Evolutionary conservation across 768 basidiomycete genomes (phyloP).

Genomic region (Leccinum variicolor): DNA sequence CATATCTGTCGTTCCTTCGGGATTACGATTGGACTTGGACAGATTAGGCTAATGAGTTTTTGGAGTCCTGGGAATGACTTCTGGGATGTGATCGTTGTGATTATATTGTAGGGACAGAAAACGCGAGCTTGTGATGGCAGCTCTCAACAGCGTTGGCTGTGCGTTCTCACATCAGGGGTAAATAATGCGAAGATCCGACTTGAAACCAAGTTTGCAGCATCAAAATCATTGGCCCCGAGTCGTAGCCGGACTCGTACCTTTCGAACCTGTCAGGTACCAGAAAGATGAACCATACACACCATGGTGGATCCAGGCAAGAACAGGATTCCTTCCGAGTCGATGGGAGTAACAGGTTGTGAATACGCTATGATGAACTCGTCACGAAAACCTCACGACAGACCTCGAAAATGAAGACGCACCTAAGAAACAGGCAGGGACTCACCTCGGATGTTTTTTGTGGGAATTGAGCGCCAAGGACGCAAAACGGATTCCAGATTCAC

Average conservation of each 20-base stretch:
- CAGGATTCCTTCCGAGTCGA: slow-evolving; percentile 1
- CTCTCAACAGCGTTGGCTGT: slow-evolving; percentile 3
- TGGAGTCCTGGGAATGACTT: not conserved
- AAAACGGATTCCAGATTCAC: too few species aligned
- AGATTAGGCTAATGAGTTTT: not conserved
- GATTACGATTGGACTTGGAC: not conserved
- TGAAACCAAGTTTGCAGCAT: slow-evolving; percentile 5
- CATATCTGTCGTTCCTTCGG: not conserved
- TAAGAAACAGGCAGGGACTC: too few species aligned
- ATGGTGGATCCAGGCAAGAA: slow-evolving; percentile 7
- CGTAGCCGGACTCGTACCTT: not conserved
- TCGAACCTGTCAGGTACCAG: not conserved
- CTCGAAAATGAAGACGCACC: not conserved
- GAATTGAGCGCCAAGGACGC: too few species aligned
- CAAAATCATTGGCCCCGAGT: not conserved
- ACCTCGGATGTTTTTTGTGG: too few species aligned
- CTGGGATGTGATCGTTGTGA: slow-evolving; percentile 3
- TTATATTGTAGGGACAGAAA: slow-evolving; percentile 6
- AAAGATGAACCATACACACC: slow-evolving; percentile 3
- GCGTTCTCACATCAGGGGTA: not conserved
- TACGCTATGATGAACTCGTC: not conserved
- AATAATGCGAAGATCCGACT: slow-evolving; percentile 1
- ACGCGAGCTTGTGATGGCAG: slow-evolving; percentile 7
- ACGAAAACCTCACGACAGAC: not conserved
- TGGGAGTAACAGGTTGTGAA: not conserved